Evolutionary conservation across 2,329 filamentous ascomycete genomes (phyloP).

Genomic region (Fusarium buxicola): DNA sequence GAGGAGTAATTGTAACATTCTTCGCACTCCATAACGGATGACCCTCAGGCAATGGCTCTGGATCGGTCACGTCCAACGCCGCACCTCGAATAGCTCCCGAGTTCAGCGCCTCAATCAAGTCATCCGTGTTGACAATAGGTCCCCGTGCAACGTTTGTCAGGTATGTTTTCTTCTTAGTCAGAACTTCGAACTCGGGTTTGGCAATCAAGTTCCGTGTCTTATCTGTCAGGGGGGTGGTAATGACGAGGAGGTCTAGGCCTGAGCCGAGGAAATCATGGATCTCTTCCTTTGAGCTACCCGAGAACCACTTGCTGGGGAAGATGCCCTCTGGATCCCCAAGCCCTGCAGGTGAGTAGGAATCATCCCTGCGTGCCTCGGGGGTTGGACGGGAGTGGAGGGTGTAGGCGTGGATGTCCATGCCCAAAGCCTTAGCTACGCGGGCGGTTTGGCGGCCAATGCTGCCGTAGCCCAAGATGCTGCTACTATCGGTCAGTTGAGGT

Average conservation of each 20-base stretch:
- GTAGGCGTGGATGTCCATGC: conserved; percentile 80
- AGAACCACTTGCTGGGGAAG: conserved; percentile 64
- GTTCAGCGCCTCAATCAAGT: conserved; percentile 71
- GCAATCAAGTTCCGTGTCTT: conserved; percentile 64
- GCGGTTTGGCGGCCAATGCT: conserved; percentile 66
- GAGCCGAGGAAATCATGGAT: conserved; percentile 63
- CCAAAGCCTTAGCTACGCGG: conserved; percentile 71
- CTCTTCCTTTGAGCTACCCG: conserved; percentile 56
- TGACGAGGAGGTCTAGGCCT: conserved; percentile 64
- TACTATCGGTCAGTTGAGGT: conserved; percentile 29
- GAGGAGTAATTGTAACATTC: conserved; percentile 73
- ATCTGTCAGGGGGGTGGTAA: conserved; percentile 63
- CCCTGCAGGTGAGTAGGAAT: conserved; percentile 74
- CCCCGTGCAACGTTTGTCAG: conserved; percentile 79
- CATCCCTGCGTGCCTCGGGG: conserved; percentile 71
- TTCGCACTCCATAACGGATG: conserved; percentile 76
- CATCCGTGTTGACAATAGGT: conserved; percentile 61
- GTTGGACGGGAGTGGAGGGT: conserved; percentile 77
- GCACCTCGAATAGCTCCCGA: conserved; percentile 66
- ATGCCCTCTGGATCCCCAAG: conserved; percentile 66
- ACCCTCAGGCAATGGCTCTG: conserved; percentile 77
- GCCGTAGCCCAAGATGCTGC: conserved; percentile 66
- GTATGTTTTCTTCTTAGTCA: conserved; percentile 64
- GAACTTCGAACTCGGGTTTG: conserved; percentile 59
- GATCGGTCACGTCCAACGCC: conserved; percentile 82